Base-by-base conservation (phyloP, 306 rosid species). In the Prinsepia uniflora region DNA sequence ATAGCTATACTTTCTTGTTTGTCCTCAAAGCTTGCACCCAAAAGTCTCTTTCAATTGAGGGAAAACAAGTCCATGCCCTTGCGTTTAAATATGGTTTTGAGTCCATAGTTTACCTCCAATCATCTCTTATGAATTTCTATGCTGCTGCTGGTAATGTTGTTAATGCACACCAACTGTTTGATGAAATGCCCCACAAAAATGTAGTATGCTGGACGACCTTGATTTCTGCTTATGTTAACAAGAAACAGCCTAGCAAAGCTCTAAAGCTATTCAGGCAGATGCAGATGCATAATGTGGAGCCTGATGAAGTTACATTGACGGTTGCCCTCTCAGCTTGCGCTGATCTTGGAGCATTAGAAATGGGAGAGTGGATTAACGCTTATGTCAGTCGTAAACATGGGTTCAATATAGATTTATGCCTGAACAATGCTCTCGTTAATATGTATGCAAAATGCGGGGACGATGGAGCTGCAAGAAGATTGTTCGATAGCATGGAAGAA, bases 241-340 rank as follows among this genome's bases (percentile, higher is more conserved):
- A 88, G 49, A 78, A 72, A 46, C 76, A 61, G 59, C 83, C 90
- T 41, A 47, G 24, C 8, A 67, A 65, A 68, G 89, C 82, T 34
- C 83, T 88, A 15, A 70, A 82, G 45, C 22, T 84, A 55, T 84
- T 88, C 73, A 78, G 78, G 59, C 61, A 63, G 75, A 88, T 88
- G 90, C 71, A 80, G 68, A 75, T 40, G 84, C 65, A 72, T 72
- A 76, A 80, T 53, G 77, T 82, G 70, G 78, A 82, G 40, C 91
- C 91, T 17, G 88, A 86, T 76, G 75, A 75, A 66, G 84, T 84
- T 65, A 65, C 73, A 2, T 22, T 82, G 40, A 86, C 84, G 0
- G 79, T 82, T 36, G 87, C 84, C 55, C 87, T 86, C 22, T 82
- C 91, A 8, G 88, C 91, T 0, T 86, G 91, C 65, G 84, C 85